Evolutionary conservation across 1,284 basidiomycete species (phyloP), one percentile per base, ranked within the genome.

Genomic region (Boletus sp.): DNA sequence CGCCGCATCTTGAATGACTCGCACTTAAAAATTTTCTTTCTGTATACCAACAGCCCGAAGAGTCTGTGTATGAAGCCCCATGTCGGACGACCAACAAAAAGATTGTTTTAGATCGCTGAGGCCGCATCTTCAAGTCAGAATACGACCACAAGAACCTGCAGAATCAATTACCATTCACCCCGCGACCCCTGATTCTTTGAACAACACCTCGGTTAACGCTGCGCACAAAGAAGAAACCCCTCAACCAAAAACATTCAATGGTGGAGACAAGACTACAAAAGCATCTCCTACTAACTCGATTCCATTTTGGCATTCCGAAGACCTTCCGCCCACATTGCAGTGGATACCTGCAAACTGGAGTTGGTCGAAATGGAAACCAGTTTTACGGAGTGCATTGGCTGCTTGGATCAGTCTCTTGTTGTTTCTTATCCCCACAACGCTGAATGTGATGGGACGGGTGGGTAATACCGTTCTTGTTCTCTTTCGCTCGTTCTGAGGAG

Each of bases 321-420:
- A 48, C 5, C 37, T 71, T 16, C 68, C 63, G 2, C n/a, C 44
- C 9, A 37, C 48, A 29, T 55, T 82, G 26, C 61, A 64, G 42
- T 88, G 85, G 84, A 75, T 86, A 27, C 70, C 72, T 3, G 66
- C 63, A 14, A 84, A 82, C 52, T 76, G 69, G 61, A 76, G 66
- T 0, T 82, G 75, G 76, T 67, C 76, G 6, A 82, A 79, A 54
- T 54, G 82, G 57, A 86, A 87, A 63, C 81, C 84, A 5, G 78
- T 77, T 12, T 66, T 90, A 25, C 78, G 88, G 40, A 78, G 79
- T 54, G 76, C 84, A 2, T 46, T 84, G 38, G 70, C 80, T 0
- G 84, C 75, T 20, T 90, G 85, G 83, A 61, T 87, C 4, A 71
- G 77, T 19, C 62, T 78, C 12, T 57, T 90, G 14, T 62, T 89